phyloP scores from a whole-genome alignment of 805 yeast genomes.

The Zygosaccharomyces bisporus region DNA sequence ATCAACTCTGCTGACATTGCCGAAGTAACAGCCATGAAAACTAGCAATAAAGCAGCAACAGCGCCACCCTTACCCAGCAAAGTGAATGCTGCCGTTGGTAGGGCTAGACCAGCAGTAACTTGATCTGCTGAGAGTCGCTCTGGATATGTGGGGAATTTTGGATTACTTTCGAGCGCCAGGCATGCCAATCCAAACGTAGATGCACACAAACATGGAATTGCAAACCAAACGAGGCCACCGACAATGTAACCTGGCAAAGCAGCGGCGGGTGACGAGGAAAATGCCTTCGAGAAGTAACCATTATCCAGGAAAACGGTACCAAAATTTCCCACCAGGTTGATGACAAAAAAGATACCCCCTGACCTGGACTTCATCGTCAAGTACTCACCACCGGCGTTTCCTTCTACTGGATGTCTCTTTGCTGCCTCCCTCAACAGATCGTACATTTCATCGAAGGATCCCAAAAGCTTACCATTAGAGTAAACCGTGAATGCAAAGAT shows the following conservation, averaged over 20 bases:
- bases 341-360: conserved; percentile 87
- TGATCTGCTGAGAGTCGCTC: conserved; percentile 59
- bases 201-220: conserved; percentile 78
- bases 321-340: conserved; percentile 83
- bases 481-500: conserved; percentile 77
- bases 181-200: conserved; percentile 88
- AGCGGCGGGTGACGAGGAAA: conserved; percentile 78
- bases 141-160: conserved; percentile 80
- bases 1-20: conserved; percentile 90
- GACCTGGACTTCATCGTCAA: conserved; percentile 81
- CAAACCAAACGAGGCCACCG: conserved; percentile 90
- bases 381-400: conserved; percentile 83
- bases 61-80: conserved; percentile 87
- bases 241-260: conserved; percentile 83
- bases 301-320: conserved; percentile 85
- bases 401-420: conserved; percentile 58
- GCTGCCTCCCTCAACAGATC: conserved; percentile 65
- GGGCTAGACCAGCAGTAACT: conserved; percentile 75
- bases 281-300: conserved; percentile 87
- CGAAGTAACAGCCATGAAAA: conserved; percentile 90
- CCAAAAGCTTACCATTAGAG: conserved; percentile 64
- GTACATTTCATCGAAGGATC: conserved; percentile 80
- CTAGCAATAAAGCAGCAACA: conserved; percentile 69
- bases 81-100: conserved; percentile 69
- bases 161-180: conserved; percentile 62